Base-by-base conservation (phyloP, 164 flowering plant species). In the Sedum album region DNA sequence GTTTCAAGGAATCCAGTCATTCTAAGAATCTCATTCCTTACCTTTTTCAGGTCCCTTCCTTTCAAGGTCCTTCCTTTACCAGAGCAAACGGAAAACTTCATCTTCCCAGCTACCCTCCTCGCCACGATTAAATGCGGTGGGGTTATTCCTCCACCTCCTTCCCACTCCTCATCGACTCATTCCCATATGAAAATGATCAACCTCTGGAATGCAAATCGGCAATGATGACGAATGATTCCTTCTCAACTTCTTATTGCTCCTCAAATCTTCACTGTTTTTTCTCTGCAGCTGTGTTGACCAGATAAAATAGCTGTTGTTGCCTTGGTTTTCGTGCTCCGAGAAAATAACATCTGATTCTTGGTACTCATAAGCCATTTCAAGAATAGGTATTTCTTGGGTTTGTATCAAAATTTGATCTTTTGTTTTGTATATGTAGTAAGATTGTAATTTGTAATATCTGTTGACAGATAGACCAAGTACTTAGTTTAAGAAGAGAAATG, bases 121-220 rank as follows among this genome's bases (percentile, higher is more conserved):
- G 60, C 60, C 60, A 25, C 60, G 17, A 55, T 55, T 26, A 55
- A 55, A 55, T 55, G 60, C 60, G 60, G 60, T 9, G 60, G 60
- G 2, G 25, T 31, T 26, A 55, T 23, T 20, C 21, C 60, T 55
- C 28, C 60, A 21, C 60, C 60, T 25, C 60, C 60, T 31, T 55
- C 60, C 60, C 60, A 55, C 31, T 8, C 60, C 3, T 26, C 31
- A 30, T 25, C 31, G 14, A 55, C 60, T 55, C 30, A 23, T 55
- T 26, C 60, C 15, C 17, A 7, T 14, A 9, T 55, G 60, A 25
- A 55, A 55, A 55, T 55, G 31, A 55, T 25, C 28, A 2, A 9
- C 11, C 31, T 55, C 31, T 9, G 60, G 60, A 2, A 55, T 25
- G 14, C 60, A 25, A 26, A 55, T 55, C 3, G 60, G 60, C 31